Evolutionary conservation across 1,139 yeast species (phyloP).

Genomic region (Yamadazyma diddensiae): DNA sequence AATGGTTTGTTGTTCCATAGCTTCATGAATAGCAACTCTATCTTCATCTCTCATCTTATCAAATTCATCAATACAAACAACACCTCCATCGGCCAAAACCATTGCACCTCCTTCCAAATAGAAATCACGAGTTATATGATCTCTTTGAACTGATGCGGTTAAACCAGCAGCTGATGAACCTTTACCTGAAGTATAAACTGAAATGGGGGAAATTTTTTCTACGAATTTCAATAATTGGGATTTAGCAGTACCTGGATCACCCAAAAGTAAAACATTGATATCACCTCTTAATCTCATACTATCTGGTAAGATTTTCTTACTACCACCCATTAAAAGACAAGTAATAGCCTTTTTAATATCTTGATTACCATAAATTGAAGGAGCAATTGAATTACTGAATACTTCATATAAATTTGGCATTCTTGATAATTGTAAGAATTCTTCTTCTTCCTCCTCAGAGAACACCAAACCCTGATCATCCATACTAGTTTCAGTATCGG

Average conservation of each 20-base stretch:
- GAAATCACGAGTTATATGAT: conserved; percentile 81
- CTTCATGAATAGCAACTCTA: conserved; percentile 98
- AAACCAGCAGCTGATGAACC: conserved; percentile 99
- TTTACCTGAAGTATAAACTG: conserved; percentile 96
- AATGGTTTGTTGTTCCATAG: conserved; percentile 99
- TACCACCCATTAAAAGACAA: conserved; percentile 91
- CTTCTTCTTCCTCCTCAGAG: conserved; percentile 91
- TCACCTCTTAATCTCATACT: conserved; percentile 98
- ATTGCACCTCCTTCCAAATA: conserved; percentile 98
- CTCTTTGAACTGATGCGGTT: conserved; percentile 96
- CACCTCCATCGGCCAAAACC: conserved; percentile 99
- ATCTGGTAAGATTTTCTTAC: conserved; percentile 88
- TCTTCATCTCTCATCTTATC: conserved; percentile 99
- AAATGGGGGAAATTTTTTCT: conserved; percentile 90
- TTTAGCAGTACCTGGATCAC: conserved; percentile 99
- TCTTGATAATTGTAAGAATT: conserved; percentile 76
- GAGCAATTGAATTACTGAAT: conserved; percentile 90
- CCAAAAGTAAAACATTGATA: conserved; percentile 84
- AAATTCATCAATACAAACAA: conserved; percentile 97
- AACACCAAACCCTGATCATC: conserved; percentile 65
- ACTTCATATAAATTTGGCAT: conserved; percentile 80
- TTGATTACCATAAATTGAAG: conserved; percentile 89
- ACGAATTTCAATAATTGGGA: conserved; percentile 93
- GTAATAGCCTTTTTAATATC: conserved; percentile 94
- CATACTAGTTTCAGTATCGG: conserved; percentile 73